Evolutionary conservation across 305 asterid species (phyloP).

Genomic region (Fraxinus ornus): DNA sequence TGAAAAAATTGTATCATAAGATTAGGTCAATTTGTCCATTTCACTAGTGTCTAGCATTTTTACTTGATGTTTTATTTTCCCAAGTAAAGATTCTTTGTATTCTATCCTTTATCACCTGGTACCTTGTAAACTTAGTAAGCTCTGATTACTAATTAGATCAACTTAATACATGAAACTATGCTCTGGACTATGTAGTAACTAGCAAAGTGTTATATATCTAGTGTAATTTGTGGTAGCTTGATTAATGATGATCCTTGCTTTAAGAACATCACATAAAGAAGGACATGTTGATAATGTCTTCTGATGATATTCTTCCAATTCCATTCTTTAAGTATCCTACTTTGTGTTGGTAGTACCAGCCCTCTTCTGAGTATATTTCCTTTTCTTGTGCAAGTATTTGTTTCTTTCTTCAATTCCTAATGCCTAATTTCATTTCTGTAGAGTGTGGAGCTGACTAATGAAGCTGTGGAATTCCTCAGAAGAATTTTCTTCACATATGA

Average conservation of each 20-base stretch:
- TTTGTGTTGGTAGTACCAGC: background rate
- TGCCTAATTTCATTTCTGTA: constrained; percentile 37
- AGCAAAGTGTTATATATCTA: background rate
- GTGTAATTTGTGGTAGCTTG: background rate
- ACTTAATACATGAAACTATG: background rate
- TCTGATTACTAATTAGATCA: background rate
- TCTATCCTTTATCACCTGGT: background rate
- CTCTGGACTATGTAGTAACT: background rate
- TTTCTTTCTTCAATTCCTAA: constrained; percentile 25
- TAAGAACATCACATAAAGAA: background rate
- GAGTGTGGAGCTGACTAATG: constrained; percentile 94
- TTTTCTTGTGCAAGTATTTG: constrained; percentile 14
- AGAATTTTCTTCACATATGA: constrained; percentile 70
- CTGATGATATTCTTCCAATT: constrained; percentile 17
- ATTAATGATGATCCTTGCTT: background rate
- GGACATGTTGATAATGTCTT: background rate
- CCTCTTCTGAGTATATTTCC: background rate
- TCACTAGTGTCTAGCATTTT: background rate
- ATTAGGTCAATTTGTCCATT: background rate
- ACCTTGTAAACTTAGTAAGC: background rate
- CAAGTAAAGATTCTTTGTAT: background rate
- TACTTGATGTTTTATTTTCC: background rate
- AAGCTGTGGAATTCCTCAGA: constrained; percentile 81
- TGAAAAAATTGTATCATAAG: background rate
- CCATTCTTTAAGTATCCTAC: background rate